These are phyloP conservation scores for Septoria linicola DNA, from an alignment of 2,329 filamentous ascomycete genomes.

Conservation along the genomic window DNA sequence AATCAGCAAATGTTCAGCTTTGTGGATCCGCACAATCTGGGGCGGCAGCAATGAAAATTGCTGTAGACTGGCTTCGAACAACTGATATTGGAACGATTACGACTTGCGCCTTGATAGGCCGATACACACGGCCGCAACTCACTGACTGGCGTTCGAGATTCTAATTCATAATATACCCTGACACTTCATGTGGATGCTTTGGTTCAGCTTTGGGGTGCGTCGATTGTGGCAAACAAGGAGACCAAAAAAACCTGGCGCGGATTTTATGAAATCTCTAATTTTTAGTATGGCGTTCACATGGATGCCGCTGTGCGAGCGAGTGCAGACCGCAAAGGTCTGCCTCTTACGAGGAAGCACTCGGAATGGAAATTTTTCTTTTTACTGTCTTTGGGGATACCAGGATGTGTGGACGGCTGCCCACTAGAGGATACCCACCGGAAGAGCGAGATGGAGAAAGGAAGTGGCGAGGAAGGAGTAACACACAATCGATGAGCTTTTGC, in stretches of 20 bases:
- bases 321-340: constrained; percentile 2
- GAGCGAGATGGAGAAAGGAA: background rate
- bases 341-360: constrained; percentile 12
- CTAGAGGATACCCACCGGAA: constrained; percentile 13
- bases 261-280: constrained; percentile 23
- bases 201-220: constrained; percentile 17
- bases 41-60: constrained; percentile 29
- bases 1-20: constrained; percentile 49
- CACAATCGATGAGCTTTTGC: constrained; percentile 7
- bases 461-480: constrained; percentile 6
- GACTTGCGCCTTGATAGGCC: constrained; percentile 21
- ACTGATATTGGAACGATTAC: constrained; percentile 23
- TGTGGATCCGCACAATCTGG: constrained; percentile 44
- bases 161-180: constrained; percentile 30
- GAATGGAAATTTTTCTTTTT: constrained; percentile 1
- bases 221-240: constrained; percentile 5
- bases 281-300: constrained; percentile 21
- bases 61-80: constrained; percentile 18
- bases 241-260: constrained; percentile 9
- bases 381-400: background rate
- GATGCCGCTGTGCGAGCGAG: constrained; percentile 21
- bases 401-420: constrained; percentile 14
- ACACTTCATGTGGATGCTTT: constrained; percentile 29
- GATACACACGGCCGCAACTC: constrained; percentile 13
- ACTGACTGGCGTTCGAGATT: constrained; percentile 22